Conservation (phyloP, 2,329 filamentous ascomycete genomes). For the Botrytis byssoidea region DNA sequence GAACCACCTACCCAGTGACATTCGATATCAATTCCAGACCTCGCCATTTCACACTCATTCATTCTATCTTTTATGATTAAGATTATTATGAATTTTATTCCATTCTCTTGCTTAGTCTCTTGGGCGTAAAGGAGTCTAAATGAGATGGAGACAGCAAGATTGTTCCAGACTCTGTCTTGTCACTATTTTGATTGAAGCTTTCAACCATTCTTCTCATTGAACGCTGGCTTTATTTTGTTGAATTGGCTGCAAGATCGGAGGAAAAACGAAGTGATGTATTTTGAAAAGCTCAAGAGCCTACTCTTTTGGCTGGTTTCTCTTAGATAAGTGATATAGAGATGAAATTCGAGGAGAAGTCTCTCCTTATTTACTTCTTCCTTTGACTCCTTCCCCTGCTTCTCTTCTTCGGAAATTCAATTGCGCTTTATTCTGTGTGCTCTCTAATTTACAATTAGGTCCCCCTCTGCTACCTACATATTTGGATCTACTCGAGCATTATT, state of each 20-base stretch:
- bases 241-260: neutral
- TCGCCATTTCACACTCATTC: neutral
- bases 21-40: neutral
- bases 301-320: neutral
- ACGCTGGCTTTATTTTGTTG: neutral
- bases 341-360: neutral
- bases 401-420: neutral
- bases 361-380: neutral
- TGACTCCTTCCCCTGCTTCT: neutral
- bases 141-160: neutral
- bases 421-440: neutral
- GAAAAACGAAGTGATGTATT: neutral
- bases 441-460: neutral
- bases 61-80: neutral
- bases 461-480: neutral
- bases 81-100: neutral
- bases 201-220: neutral
- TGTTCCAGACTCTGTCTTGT: neutral
- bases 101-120: neutral
- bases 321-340: neutral
- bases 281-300: neutral
- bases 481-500: neutral
- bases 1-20: neutral
- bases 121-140: neutral
- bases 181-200: neutral